Evolutionary conservation across 192 early-diverging fungal genomes (phyloP).

Genomic region (Backusella macrospora): DNA sequence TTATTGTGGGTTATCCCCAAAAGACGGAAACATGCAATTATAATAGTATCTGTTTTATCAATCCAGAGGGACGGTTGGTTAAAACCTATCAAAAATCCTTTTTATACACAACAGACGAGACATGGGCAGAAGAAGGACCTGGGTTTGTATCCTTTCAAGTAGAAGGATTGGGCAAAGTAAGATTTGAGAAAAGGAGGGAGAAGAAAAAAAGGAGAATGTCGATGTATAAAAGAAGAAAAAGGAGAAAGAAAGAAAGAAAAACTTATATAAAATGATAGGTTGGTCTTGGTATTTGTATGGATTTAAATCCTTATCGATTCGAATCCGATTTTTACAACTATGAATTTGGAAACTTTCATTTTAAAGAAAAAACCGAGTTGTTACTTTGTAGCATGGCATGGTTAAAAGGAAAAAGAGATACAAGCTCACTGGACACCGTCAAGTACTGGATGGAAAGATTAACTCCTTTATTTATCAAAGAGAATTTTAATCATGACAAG

Average conservation of each 20-base stretch:
- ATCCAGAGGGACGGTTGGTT: slow-evolving; percentile 51
- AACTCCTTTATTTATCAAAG: slow-evolving; percentile 17
- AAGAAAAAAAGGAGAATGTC: not conserved
- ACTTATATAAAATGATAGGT: slow-evolving; percentile 42
- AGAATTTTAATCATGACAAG: too few relatives aligned
- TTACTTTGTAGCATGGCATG: slow-evolving; percentile 74
- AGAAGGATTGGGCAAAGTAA: slow-evolving; percentile 59
- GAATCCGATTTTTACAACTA: slow-evolving; percentile 60
- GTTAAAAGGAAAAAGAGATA: slow-evolving; percentile 42
- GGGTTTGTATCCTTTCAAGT: slow-evolving; percentile 59
- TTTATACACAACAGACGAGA: slow-evolving; percentile 71
- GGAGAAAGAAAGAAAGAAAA: not conserved
- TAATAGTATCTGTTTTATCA: slow-evolving; percentile 65
- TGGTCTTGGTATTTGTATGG: slow-evolving; percentile 86
- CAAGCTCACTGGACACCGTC: slow-evolving; percentile 5
- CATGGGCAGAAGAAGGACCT: slow-evolving; percentile 73
- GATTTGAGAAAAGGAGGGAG: not conserved
- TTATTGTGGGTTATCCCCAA: slow-evolving; percentile 76
- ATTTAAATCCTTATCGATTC: slow-evolving; percentile 79
- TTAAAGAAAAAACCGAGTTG: slow-evolving; percentile 45
- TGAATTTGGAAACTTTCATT: slow-evolving; percentile 73
- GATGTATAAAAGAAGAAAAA: too few relatives aligned
- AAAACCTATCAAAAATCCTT: slow-evolving; percentile 71
- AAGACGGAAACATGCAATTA: slow-evolving; percentile 46
- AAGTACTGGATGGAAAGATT: slow-evolving; percentile 39